Base-by-base conservation (phyloP, 345 rosid genomes). In the Luvunga scandens region DNA sequence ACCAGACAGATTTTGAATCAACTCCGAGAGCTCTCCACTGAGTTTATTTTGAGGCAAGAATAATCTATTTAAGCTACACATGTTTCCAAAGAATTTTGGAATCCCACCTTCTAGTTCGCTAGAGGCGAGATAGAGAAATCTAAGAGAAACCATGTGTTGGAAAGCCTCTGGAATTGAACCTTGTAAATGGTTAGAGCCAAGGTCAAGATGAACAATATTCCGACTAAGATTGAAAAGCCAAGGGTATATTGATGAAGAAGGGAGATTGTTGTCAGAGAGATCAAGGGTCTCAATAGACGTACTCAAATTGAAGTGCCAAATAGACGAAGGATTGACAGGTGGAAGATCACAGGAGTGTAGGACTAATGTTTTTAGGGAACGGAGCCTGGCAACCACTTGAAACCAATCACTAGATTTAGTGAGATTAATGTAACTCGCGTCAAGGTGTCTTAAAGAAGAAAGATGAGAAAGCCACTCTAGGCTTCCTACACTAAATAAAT, bases 381-480 rank as follows among this genome's bases (percentile, higher is more conserved):
- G 74, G 21, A 63, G 77, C 36, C 1, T 22, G 18, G 24, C 34
- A 34, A 71, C 33, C 38, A 39, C 71, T 38, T 55, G 80, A 39
- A 77, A 9, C 63, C 60, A 73, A 36, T 67, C 48, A 22, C 16
- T 9, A 27, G 67, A 28, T 24, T 39, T 24, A 12, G 27, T 22
- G 16, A 73, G 73, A 55, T 55, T 28, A 6, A 60, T 33, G 2
- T 59, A 25, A 55, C 34, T 24, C 61, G 74, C 31, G 4, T 42
- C n/a, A 6, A 71, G 80, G 13, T 53, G 21, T 22, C 21, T 24
- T 59, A 81, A 24, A 28, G 67, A 77, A 5, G 38, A 13, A 2
- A 81, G 73, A 13, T 67, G 63, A 64, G 81, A 81, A 76, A 81
- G 18, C 83, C 77, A 81, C 12, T 66, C 38, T 6, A 71, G 75